phyloP scores from a whole-genome alignment of 305 asterid species.

The Stenogyne calaminthoides region DNA sequence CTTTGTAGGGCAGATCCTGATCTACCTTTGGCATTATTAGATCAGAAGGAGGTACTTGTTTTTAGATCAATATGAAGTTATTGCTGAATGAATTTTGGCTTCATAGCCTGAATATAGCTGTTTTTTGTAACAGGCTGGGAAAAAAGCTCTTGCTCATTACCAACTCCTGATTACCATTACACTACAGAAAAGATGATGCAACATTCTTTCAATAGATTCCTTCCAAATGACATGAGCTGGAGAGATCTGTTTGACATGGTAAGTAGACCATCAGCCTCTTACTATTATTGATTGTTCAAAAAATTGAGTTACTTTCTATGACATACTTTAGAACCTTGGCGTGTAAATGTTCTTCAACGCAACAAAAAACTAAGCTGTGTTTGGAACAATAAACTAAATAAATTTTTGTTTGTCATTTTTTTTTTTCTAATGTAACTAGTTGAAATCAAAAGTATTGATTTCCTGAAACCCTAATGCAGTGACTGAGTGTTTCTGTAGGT shows the following conservation, averaged over 20 bases:
- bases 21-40: slow-evolving; percentile 89
- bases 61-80: slow-evolving; percentile 4
- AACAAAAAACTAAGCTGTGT: background rate
- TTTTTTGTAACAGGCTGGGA: slow-evolving; percentile 76
- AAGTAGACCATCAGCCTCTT: slow-evolving; percentile 31
- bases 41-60: slow-evolving; percentile 77
- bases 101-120: slow-evolving; percentile 28
- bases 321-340: slow-evolving; percentile 29
- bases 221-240: slow-evolving; percentile 93
- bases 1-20: slow-evolving; percentile 91
- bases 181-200: slow-evolving; percentile 96
- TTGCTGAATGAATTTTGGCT: slow-evolving; percentile 23
- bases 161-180: slow-evolving; percentile 88
- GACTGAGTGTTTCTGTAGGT: slow-evolving; percentile 52
- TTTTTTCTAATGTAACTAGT: slow-evolving; percentile 20
- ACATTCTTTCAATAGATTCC: slow-evolving; percentile 87
- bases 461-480: slow-evolving; percentile 9
- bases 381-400: background rate
- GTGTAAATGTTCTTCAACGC: slow-evolving; percentile 20
- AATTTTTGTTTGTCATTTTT: slow-evolving; percentile 1
- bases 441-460: slow-evolving; percentile 18
- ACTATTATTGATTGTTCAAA: slow-evolving; percentile 20
- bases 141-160: slow-evolving; percentile 85
- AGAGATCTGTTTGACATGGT: slow-evolving; percentile 91
- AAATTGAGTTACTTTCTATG: background rate